These are phyloP conservation scores for Kurtzmaniella quercitrusa DNA, from an alignment of 1,139 yeast species.

Conservation along the genomic window DNA sequence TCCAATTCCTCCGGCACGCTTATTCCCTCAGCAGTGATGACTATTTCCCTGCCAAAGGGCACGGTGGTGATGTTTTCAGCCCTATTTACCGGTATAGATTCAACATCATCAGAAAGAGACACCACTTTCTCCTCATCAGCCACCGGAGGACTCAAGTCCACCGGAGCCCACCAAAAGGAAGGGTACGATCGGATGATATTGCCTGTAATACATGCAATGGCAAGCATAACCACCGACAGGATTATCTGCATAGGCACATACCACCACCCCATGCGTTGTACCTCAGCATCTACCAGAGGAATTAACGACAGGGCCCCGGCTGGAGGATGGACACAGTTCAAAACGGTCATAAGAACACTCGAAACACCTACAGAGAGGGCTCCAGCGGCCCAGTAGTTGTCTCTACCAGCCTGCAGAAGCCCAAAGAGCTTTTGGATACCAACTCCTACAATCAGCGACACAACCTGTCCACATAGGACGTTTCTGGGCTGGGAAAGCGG, in stretches of 20 bases:
- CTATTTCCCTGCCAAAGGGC: slow-evolving; percentile 12
- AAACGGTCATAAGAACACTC: slow-evolving; percentile 53
- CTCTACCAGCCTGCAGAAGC: slow-evolving; percentile 32
- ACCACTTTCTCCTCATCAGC: slow-evolving; percentile 7
- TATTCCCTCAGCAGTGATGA: slow-evolving; percentile 17
- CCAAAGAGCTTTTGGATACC: slow-evolving; percentile 53
- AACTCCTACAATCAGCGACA: slow-evolving; percentile 52
- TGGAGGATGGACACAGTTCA: slow-evolving; percentile 67
- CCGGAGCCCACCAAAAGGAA: slow-evolving; percentile 59
- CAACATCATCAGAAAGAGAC: slow-evolving; percentile 6
- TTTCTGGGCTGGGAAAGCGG: slow-evolving; percentile 71
- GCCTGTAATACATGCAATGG: slow-evolving; percentile 53
- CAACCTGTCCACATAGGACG: slow-evolving; percentile 52
- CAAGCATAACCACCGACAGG: slow-evolving; percentile 45
- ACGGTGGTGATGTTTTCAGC: slow-evolving; percentile 2
- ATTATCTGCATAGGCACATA: slow-evolving; percentile 56
- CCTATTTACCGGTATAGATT: background rate
- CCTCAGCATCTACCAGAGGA: slow-evolving; percentile 47
- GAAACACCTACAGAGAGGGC: slow-evolving; percentile 57
- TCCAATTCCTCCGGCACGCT: slow-evolving; percentile 21
- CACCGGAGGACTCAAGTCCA: slow-evolving; percentile 6
- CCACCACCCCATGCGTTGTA: slow-evolving; percentile 63
- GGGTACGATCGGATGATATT: slow-evolving; percentile 57
- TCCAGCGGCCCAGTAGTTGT: slow-evolving; percentile 57
- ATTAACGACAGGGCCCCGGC: slow-evolving; percentile 70